A percentile compares a stretch with the other conserved stretches of the same genome.
These are phyloP conservation scores for Starmera amethionina DNA, from an alignment of 805 yeast genomes.

Conservation along the genomic window DNA sequence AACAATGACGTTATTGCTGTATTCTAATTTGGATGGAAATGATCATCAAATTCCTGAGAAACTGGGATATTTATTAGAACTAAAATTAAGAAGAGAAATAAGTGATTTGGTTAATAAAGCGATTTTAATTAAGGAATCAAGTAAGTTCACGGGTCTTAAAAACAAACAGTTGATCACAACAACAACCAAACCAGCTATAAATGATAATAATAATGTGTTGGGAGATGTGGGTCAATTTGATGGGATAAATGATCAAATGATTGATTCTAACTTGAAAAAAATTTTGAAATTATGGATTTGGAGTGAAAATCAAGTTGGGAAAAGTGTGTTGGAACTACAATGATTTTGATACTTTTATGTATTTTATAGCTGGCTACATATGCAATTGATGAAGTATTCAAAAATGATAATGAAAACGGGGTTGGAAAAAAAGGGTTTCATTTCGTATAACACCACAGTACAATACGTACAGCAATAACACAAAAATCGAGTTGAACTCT, in stretches of 20 bases:
- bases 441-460: too few species aligned
- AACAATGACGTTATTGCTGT: conserved; percentile 71
- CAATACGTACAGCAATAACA: too few species aligned
- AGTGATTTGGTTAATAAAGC: conserved; percentile 64
- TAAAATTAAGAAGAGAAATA: conserved; percentile 52
- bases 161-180: neutral
- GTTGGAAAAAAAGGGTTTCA: too few species aligned
- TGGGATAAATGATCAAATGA: conserved; percentile 2
- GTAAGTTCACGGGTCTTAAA: neutral
- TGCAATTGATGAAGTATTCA: too few species aligned
- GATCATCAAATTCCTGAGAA: conserved; percentile 36
- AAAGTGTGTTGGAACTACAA: neutral
- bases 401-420: too few species aligned
- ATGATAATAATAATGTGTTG: too few species aligned
- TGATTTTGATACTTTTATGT: too few species aligned
- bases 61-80: conserved; percentile 45
- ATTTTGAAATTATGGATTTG: conserved; percentile 55
- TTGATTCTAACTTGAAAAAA: conserved; percentile 34
- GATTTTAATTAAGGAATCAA: conserved; percentile 26
- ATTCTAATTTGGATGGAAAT: conserved; percentile 23
- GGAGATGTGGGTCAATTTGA: conserved; percentile 2
- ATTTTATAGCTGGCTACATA: too few species aligned
- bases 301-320: conserved; percentile 44
- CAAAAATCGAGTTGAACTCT: too few species aligned
- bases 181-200: too few species aligned